These are phyloP conservation scores for Cordyceps cateniannulata DNA, from an alignment of 2,329 filamentous ascomycete species.

Conservation along the genomic window DNA sequence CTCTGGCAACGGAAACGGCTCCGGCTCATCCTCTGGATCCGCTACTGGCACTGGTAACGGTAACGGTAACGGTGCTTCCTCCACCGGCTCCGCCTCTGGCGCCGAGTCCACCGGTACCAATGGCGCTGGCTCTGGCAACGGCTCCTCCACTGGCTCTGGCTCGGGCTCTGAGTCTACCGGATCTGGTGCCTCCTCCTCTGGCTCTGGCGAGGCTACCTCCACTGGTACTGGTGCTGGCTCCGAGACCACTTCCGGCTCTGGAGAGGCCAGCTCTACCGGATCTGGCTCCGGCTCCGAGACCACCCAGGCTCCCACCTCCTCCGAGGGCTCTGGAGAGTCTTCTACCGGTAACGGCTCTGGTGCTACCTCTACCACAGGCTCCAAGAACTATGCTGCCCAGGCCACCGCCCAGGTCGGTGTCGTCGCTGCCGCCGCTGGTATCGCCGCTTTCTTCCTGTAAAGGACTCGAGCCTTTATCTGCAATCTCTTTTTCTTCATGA, in stretches of 20 bases:
- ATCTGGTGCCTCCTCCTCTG: neutral
- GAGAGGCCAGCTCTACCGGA: slow-evolving; percentile 16
- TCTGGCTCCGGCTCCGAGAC: slow-evolving; percentile 14
- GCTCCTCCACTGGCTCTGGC: neutral
- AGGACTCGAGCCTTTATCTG: slow-evolving; percentile 6
- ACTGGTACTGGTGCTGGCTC: slow-evolving; percentile 15
- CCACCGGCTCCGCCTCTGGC: slow-evolving; percentile 13
- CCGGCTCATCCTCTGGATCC: slow-evolving; percentile 11
- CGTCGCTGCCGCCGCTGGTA: slow-evolving; percentile 42
- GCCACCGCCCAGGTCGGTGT: slow-evolving; percentile 41
- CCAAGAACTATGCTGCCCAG: slow-evolving; percentile 13
- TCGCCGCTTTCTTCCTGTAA: slow-evolving; percentile 45
- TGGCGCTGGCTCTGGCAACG: neutral
- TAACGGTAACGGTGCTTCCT: slow-evolving; percentile 7
- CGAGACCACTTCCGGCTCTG: slow-evolving; percentile 13
- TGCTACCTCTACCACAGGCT: slow-evolving; percentile 18
- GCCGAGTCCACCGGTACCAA: slow-evolving; percentile 5
- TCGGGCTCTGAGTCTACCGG: slow-evolving; percentile 11
- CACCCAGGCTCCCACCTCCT: slow-evolving; percentile 11
- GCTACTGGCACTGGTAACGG: slow-evolving; percentile 14
- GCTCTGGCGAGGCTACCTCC: slow-evolving; percentile 18
- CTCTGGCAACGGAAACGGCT: slow-evolving; percentile 13
- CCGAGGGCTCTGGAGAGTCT: slow-evolving; percentile 12
- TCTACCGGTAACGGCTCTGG: slow-evolving; percentile 14
- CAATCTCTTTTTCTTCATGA: slow-evolving; percentile 20